Evolutionary conservation across 225 moss, liverwort and hornwort species (phyloP).

Genomic region (Ulota crispa): DNA sequence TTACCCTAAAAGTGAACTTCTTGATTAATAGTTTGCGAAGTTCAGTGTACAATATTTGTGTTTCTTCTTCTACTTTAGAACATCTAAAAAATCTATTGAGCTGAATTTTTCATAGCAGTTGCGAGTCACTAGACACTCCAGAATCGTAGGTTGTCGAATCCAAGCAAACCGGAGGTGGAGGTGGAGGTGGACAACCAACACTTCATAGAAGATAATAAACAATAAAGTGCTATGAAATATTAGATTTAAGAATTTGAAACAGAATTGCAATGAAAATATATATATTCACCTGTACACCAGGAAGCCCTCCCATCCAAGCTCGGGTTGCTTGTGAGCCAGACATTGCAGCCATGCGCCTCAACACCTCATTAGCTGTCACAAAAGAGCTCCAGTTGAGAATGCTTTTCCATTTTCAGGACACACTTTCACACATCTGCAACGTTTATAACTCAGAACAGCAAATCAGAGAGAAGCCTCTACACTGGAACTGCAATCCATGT

Average conservation of each 20-base stretch:
- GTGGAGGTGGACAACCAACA: neutral
- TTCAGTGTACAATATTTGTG: neutral
- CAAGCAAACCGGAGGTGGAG: neutral
- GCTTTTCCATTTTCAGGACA: neutral
- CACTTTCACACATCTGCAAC: neutral
- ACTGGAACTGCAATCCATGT: neutral
- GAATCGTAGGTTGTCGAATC: neutral
- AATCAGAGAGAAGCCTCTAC: neutral
- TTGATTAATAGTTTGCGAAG: neutral
- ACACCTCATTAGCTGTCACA: constrained; percentile 65
- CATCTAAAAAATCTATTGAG: neutral
- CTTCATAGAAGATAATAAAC: neutral
- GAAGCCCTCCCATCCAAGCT: constrained; percentile 94
- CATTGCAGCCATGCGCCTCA: constrained; percentile 72
- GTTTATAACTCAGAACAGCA: neutral
- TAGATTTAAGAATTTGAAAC: neutral
- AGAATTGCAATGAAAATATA: neutral
- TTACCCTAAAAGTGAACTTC: neutral
- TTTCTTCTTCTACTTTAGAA: neutral
- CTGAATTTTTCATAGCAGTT: neutral
- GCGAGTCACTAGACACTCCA: neutral
- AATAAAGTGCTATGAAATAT: neutral
- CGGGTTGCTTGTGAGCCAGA: constrained; percentile 71
- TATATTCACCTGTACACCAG: constrained; percentile 83
- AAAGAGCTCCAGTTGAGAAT: neutral